Evolutionary conservation across 2,329 filamentous ascomycete species (phyloP).

Genomic region (Hymenoscyphus fraxineus): DNA sequence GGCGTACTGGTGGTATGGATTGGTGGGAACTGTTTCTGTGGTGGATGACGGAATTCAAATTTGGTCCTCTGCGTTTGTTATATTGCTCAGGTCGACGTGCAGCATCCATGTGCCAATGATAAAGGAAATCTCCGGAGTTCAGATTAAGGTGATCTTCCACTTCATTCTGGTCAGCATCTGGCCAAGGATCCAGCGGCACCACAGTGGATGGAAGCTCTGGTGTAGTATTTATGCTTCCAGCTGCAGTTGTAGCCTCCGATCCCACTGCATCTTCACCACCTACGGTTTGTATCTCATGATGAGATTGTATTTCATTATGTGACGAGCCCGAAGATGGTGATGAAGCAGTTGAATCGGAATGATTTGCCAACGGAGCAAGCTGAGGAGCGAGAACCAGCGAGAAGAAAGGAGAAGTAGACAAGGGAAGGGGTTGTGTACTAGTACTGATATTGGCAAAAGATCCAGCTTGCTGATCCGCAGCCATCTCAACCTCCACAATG

Average conservation of each 20-base stretch:
- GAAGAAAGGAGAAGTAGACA: conserved; percentile 13
- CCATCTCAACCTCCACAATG: conserved; percentile 23
- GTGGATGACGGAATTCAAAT: not conserved
- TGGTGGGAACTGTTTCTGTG: conserved; percentile 5
- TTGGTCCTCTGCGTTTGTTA: not conserved
- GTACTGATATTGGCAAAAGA: conserved; percentile 28
- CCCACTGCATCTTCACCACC: conserved; percentile 3
- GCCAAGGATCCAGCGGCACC: conserved; percentile 10
- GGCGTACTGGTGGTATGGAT: conserved; percentile 35
- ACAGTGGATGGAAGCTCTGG: not conserved
- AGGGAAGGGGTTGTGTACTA: conserved; percentile 32
- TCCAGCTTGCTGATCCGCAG: conserved; percentile 21
- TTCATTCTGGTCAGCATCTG: conserved; percentile 31
- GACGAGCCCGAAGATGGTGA: not conserved
- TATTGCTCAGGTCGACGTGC: not conserved
- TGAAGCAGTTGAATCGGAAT: conserved; percentile 5
- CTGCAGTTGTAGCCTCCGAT: conserved; percentile 6
- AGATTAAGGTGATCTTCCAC: conserved; percentile 43
- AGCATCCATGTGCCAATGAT: conserved; percentile 40
- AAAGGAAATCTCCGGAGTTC: conserved; percentile 48
- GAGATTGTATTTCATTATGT: conserved; percentile 1
- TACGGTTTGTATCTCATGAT: conserved; percentile 1
- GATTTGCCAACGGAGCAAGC: not conserved
- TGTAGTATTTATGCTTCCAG: not conserved
- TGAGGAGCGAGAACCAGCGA: not conserved